phyloP scores from a whole-genome alignment of 768 basidiomycete species.

The Xerocomus brunneocitrinus region DNA sequence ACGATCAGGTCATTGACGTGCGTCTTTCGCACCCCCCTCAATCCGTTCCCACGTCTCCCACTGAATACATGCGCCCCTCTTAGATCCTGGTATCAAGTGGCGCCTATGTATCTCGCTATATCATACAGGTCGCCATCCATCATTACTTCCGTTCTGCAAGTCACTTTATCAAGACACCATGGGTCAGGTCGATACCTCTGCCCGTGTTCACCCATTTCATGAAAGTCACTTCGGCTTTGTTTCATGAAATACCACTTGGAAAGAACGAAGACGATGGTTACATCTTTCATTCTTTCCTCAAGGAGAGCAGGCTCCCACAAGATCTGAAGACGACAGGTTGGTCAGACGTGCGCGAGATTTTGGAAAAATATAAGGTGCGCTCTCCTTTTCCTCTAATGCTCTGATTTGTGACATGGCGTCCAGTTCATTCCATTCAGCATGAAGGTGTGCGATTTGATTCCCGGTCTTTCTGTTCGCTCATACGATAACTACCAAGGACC shows the following conservation, averaged over 20 bases:
- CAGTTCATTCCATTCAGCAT: constrained; percentile 77
- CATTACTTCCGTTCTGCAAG: constrained; percentile 71
- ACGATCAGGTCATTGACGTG: constrained; percentile 65
- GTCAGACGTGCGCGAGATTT: constrained; percentile 60
- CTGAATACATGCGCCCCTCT: constrained; percentile 25
- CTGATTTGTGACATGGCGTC: constrained; percentile 13
- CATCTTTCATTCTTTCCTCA: constrained; percentile 59
- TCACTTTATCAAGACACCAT: constrained; percentile 70
- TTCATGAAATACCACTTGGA: constrained; percentile 61
- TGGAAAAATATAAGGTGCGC: constrained; percentile 64
- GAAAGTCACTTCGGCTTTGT: constrained; percentile 50
- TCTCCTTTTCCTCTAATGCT: constrained; percentile 2
- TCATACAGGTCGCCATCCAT: constrained; percentile 72
- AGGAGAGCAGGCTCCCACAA: constrained; percentile 63
- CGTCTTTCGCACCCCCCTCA: constrained; percentile 26
- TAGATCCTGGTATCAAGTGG: constrained; percentile 73
- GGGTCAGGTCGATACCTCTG: constrained; percentile 65
- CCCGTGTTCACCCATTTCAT: constrained; percentile 62
- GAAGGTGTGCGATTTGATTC: constrained; percentile 42
- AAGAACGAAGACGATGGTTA: constrained; percentile 77
- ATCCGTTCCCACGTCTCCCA: constrained; percentile 14
- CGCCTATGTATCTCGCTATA: constrained; percentile 74
- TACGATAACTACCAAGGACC: constrained; percentile 45
- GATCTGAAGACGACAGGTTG: constrained; percentile 54
- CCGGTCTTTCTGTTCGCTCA: constrained; percentile 4